Base-by-base conservation (phyloP, 768 basidiomycete genomes). In the Naematelia aurantialba region DNA sequence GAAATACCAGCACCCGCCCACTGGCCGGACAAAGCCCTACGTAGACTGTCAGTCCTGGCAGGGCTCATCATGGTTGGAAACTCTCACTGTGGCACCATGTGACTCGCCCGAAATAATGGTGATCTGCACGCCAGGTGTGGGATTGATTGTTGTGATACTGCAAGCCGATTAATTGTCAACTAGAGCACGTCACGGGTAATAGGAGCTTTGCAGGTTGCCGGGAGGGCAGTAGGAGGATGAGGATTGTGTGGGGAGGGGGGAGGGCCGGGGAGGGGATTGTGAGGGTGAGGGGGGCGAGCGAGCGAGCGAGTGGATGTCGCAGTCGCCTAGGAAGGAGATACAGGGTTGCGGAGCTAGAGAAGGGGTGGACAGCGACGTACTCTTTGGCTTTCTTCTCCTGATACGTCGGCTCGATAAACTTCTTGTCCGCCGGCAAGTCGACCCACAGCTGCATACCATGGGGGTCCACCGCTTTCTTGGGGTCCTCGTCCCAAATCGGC, bases 1-100 rank as follows among this genome's bases (percentile, higher is more conserved):
- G 79, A 93, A 86, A 77, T 85, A 96, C 89, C 90, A 93, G 77
- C 91, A 93, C 4, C 93, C 93, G 12, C 93, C 93, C 0, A 92
- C 82, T 0, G 90, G 90, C 49, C 87, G 81, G 22, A 98, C 92
- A 25, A 91, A 91, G 1, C 90, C 92, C 61, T 66, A n/a, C n/a
- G n/a, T n/a, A n/a, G n/a, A n/a, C n/a, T n/a, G n/a, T n/a, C n/a
- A n/a, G n/a, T n/a, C n/a, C n/a, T n/a, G n/a, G n/a, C n/a, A n/a
- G n/a, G n/a, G n/a, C n/a, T n/a, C n/a, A n/a, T n/a, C n/a, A n/a
- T n/a, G n/a, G n/a, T n/a, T n/a, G n/a, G n/a, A n/a, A n/a, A n/a
- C 19, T 30, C 69, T 34, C 22, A 67, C 66, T 4, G 34, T 64
- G 2, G 85, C 81, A 12, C 89, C 91, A 64, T 92, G 85, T 59